phyloP scores from a whole-genome alignment of 2,329 filamentous ascomycete species.

The Penicillium nordicum region DNA sequence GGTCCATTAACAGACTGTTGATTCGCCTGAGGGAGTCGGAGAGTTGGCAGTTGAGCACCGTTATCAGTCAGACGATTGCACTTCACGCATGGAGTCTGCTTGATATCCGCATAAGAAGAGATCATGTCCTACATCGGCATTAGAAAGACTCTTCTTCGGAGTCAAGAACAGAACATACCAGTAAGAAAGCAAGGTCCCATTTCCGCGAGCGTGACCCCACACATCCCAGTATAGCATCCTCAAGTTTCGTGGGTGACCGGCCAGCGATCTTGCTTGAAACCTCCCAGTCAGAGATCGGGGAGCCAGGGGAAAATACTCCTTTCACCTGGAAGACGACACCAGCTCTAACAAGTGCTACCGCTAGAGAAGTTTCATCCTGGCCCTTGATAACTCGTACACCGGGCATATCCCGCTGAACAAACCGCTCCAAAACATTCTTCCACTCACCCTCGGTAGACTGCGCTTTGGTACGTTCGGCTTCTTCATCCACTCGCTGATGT shows the following conservation, averaged over 20 bases:
- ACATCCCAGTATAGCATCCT: conserved; percentile 34
- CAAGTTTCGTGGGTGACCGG: conserved; percentile 32
- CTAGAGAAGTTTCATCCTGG: conserved; percentile 24
- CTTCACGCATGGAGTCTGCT: conserved; percentile 37
- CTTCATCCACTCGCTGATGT: conserved; percentile 25
- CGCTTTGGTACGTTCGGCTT: conserved; percentile 28
- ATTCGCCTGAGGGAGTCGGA: conserved; percentile 29
- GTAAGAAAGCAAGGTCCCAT: conserved; percentile 40
- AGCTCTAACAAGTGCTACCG: conserved; percentile 31
- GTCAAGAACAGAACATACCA: conserved; percentile 28
- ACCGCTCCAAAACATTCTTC: conserved; percentile 33
- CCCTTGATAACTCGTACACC: conserved; percentile 30
- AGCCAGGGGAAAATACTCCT: conserved; percentile 18
- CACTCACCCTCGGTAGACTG: conserved; percentile 32
- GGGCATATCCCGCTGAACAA: conserved; percentile 25
- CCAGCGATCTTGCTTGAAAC: conserved; percentile 30
- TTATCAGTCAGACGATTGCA: conserved; percentile 39
- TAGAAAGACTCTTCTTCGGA: not conserved
- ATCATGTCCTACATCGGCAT: conserved; percentile 39
- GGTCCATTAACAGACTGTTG: conserved; percentile 17
- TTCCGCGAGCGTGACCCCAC: conserved; percentile 36
- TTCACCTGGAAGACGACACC: conserved; percentile 37
- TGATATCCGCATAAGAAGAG: conserved; percentile 41
- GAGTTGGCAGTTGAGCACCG: conserved; percentile 39
- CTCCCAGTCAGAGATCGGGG: conserved; percentile 30